Percentiles rank a stretch among this genome's conserved stretches.
These are phyloP conservation scores for Mallotus nudiflorus DNA, from an alignment of 345 rosid species.

Conservation along the genomic window DNA sequence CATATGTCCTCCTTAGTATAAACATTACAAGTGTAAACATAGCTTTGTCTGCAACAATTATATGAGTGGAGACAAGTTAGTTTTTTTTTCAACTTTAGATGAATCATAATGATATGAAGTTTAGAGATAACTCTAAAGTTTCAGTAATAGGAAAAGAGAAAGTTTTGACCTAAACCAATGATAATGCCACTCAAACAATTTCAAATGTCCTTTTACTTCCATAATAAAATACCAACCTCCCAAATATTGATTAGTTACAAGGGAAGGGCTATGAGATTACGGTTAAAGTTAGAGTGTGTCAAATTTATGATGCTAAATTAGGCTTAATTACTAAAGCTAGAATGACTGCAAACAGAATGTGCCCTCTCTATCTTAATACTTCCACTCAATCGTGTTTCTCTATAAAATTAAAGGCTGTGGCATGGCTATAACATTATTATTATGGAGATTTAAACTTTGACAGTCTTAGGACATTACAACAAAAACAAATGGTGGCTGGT, in stretches of 20 bases:
- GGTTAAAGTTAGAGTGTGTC: not conserved
- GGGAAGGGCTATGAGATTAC: not conserved
- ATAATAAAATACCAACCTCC: not conserved
- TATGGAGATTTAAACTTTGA: not conserved
- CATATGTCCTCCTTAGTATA: not conserved
- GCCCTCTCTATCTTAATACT: not conserved
- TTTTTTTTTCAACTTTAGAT: not conserved
- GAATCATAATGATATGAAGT: not conserved
- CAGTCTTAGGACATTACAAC: too few species aligned
- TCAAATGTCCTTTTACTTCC: constrained; percentile 4
- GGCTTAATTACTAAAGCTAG: not conserved
- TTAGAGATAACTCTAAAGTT: constrained; percentile 1
- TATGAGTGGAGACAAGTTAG: constrained; percentile 3
- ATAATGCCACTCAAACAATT: not conserved
- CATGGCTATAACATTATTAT: not conserved
- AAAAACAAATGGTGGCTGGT: not conserved
- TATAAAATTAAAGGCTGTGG: not conserved
- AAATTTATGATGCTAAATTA: constrained; percentile 2
- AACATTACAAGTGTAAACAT: not conserved
- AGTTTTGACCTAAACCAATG: not conserved
- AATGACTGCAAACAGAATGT: not conserved
- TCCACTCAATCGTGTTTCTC: not conserved
- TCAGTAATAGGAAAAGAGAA: constrained; percentile 6
- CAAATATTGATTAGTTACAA: not conserved
- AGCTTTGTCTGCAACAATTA: not conserved